Base-by-base conservation (phyloP, 306 rosid species). In the Corylus avellana region DNA sequence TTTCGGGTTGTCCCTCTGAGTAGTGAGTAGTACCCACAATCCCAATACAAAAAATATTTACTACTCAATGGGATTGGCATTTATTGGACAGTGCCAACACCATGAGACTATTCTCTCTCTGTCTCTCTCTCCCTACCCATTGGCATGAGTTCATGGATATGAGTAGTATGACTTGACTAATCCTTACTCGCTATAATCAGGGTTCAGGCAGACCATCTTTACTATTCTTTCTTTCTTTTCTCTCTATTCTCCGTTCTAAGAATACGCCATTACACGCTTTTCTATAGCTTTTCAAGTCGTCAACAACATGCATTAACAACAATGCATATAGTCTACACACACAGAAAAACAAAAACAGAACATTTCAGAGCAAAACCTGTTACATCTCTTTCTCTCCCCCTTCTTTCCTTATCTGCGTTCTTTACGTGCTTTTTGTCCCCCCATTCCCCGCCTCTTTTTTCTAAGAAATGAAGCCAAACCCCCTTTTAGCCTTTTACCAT, bases 41-140 rank as follows among this genome's bases (percentile, higher is more conserved):
- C 58, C 70, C 56, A 17, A 61, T 75, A 35, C 78, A 42, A 63
- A 63, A 39, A 8, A 81, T 67, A 72, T 77, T 84, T 72, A 84
- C 76, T 84, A 75, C 27, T 69, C 46, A 80, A 57, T 80, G 84
- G 84, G 12, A 78, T 78, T 69, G 12, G 90, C 92, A 89, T 89
- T 89, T 84, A 89, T 82, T 89, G 86, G 92, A 86, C 90, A 89
- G 90, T 86, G 90, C 90, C 92, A 89, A 84, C 87, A 80, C 92
- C 61, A 75, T 85, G 84, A 62, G 69, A 72, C 85, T 75, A 73
- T 77, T 64, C 39, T 73, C 37, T 68, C 70, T 12, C 70, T 29
- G 71, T 64, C 39, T 73, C 37, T 68, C 70, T 12, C 70, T 29
- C 55, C 48, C 75, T 71, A 47, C 81, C 88, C 85, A 84, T 85